phyloP scores from a whole-genome alignment of 805 yeast species.

The Candida hungchunana region DNA sequence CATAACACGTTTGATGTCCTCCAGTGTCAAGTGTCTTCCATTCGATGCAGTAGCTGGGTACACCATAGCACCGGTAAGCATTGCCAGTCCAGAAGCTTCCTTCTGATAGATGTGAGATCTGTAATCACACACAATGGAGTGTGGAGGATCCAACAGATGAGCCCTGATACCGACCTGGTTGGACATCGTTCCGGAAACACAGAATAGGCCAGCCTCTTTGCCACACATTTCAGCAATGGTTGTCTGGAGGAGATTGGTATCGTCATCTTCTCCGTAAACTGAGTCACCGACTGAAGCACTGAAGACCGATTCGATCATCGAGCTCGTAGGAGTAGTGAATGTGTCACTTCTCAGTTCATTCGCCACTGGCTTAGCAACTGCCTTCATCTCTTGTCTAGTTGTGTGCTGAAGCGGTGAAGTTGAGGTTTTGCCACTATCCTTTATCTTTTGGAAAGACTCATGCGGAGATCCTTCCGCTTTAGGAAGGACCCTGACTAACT shows the following conservation, averaged over 20 bases:
- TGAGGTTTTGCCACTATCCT: no score
- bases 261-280: conserved; percentile 78
- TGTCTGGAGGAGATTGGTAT: conserved; percentile 60
- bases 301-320: conserved; percentile 62
- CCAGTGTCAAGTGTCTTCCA: conserved; percentile 70
- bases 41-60: conserved; percentile 77
- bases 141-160: conserved; percentile 77
- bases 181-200: conserved; percentile 87
- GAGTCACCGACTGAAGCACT: conserved; percentile 74
- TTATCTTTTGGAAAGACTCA: no score
- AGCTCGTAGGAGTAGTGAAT: conserved; percentile 79
- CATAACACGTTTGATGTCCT: conserved; percentile 59
- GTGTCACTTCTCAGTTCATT: conserved; percentile 76
- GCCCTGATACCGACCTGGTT: conserved; percentile 86
- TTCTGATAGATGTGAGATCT: conserved; percentile 76
- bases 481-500: no score
- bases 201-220: conserved; percentile 74
- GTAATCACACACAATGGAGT: conserved; percentile 76
- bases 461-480: no score
- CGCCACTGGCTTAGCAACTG: conserved; percentile 6
- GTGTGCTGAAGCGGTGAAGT: no score
- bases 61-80: conserved; percentile 89
- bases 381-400: no score
- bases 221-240: conserved; percentile 69
- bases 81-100: conserved; percentile 90